Base-by-base conservation (phyloP, 2,329 filamentous ascomycete species). In the Arthrobotrys conoides region DNA sequence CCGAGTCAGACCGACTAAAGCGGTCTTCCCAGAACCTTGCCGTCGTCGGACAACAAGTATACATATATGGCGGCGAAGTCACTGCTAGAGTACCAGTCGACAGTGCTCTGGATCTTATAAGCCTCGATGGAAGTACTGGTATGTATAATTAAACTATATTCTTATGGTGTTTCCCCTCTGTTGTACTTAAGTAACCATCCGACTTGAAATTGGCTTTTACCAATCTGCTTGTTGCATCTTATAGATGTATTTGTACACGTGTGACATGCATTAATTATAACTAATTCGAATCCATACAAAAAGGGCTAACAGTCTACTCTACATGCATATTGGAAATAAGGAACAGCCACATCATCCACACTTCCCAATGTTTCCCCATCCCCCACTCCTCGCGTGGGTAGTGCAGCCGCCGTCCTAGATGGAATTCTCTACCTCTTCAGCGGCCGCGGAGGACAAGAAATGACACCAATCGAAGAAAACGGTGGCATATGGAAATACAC, bases 401-500 rank as follows among this genome's bases (percentile, higher is more conserved):
- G 93, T 81, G 91, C 93, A 38, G 89, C 91, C 0, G 88, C 91
- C 12, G 87, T 90, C 0, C 88, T 96, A 73, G 88, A 90, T 73
- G 87, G 88, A 53, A 90, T 90, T 22, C 90, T 96, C 82, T 95
- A 95, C 84, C 80, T 96, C 49, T 97, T 94, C 84, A 93, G 93
- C 59, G 93, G 94, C 9, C 90, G 92, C 53, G 91, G 91, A 38
- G 91, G 91, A 0, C 84, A 87, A 2, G 89, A 89, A 30, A 91
- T 92, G 88, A 86, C 88, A 0, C 90, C 92, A 0, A 86, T 97
- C 10, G 89, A 94, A 66, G 93, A 97, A 82, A 84, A 86, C 10
- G 93, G 93, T 16, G 87, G 89, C 2, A 87, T 96, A 65, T 96
- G 93, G 93, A 86, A 90, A 33, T 94, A 92, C 82, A 89, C 93